Evolutionary conservation across 306 rosid genomes (phyloP).

Genomic region (Lathyrus sativus): DNA sequence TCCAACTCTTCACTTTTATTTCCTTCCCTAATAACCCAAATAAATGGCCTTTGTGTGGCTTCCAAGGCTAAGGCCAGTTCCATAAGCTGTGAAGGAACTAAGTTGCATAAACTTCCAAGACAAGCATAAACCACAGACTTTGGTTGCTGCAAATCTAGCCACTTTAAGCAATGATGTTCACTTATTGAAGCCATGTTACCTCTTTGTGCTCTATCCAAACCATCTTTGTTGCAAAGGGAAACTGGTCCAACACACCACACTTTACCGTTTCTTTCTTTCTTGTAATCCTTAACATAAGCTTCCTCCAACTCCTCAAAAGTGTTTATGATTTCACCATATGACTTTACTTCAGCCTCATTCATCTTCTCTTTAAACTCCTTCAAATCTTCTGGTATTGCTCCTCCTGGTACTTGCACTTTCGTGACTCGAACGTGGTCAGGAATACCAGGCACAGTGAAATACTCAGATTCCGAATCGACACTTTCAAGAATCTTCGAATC

Average conservation of each 20-base stretch:
- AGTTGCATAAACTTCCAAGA: slow-evolving; percentile 66
- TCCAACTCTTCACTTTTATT: slow-evolving; percentile 40
- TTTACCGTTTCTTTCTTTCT: slow-evolving; percentile 40
- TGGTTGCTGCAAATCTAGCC: slow-evolving; percentile 52
- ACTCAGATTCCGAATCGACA: slow-evolving; percentile 38
- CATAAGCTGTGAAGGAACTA: slow-evolving; percentile 43
- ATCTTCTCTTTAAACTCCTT: slow-evolving; percentile 11
- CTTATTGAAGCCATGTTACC: slow-evolving; percentile 49
- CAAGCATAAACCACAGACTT: slow-evolving; percentile 58
- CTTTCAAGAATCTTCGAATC: slow-evolving; percentile 39
- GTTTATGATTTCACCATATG: slow-evolving; percentile 51
- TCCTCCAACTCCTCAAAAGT: slow-evolving; percentile 57
- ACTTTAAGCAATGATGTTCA: slow-evolving; percentile 47
- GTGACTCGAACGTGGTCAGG: slow-evolving; percentile 43
- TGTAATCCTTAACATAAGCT: slow-evolving; percentile 40
- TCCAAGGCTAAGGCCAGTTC: slow-evolving; percentile 68
- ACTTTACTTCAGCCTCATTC: slow-evolving; percentile 30
- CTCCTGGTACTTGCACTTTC: slow-evolving; percentile 21
- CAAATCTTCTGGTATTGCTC: neutral
- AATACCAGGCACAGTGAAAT: slow-evolving; percentile 39
- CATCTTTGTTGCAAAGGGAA: slow-evolving; percentile 48
- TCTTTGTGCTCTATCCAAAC: slow-evolving; percentile 54
- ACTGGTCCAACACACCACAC: slow-evolving; percentile 65
- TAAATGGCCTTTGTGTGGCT: slow-evolving; percentile 57
- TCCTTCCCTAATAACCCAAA: slow-evolving; percentile 68